Base-by-base conservation (phyloP, 306 rosid species). In the Fragaria iinumae region DNA sequence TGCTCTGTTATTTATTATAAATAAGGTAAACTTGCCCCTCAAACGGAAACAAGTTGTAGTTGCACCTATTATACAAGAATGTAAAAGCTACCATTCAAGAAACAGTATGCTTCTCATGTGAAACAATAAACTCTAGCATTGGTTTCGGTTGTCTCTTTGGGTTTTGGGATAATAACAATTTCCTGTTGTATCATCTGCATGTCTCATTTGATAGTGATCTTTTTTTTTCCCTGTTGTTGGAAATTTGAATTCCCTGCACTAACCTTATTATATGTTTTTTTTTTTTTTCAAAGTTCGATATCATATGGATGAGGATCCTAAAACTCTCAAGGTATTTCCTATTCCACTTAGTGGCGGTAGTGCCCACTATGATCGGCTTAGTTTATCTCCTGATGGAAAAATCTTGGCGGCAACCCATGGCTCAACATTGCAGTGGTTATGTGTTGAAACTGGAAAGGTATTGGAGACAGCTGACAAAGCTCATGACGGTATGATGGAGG, bases 251-350 rank as follows among this genome's bases (percentile, higher is more conserved):
- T 59, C 53, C 47, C 32, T 48, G 21, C 48, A 44, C 68, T 72
- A 57, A 44, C 69, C 48, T 56, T 27, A n/a, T 82, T 74, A 59
- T 75, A 43, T 80, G 32, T 25, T 25, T 25, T 25, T 25, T 25
- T 25, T 41, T 43, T 8, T 43, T 73, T 47, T 83, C 78, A 83
- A 82, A 96, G 99, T 96, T 74, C 97, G 99, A 67, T 96, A 93
- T 86, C 98, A 93, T 80, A 82, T 96, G 63, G 96, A 89, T 29
- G 99, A 96, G 89, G 99, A 96, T 80, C 97, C 99, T 23, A 96
- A 96, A 91, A 86, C 94, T 49, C 86, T 89, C 82, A 93, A 93
- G 90, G 89, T 88, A 87, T 91, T 92, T 80, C 89, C 91, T 21
- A 96, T 96, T 78, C 97, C 98, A 57, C 91, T 92, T 71, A 71